A percentile compares a stretch with the other conserved stretches of the same genome.
These are phyloP conservation scores for Phaeosphaeriaceae sp. DNA, from an alignment of 2,329 filamentous ascomycete species.

Conservation along the genomic window DNA sequence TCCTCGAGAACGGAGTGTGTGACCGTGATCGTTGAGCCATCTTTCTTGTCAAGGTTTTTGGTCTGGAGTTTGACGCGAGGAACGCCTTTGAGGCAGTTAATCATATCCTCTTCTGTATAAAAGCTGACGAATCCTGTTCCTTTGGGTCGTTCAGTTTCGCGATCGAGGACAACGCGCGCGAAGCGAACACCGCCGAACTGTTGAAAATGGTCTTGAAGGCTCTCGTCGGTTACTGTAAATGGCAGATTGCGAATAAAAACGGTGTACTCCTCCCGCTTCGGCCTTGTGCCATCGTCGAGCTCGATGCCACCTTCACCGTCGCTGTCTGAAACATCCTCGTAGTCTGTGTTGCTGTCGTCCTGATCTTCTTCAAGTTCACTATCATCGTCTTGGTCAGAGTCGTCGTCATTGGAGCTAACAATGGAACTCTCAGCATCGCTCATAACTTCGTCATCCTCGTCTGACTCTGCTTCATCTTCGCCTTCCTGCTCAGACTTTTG, in stretches of 20 bases:
- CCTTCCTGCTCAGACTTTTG: conserved; percentile 53
- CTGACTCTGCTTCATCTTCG: conserved; percentile 49
- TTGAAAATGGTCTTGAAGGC: conserved; percentile 83
- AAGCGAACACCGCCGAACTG: conserved; percentile 89
- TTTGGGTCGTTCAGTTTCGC: conserved; percentile 80
- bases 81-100: conserved; percentile 75
- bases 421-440: conserved; percentile 47
- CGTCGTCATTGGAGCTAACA: conserved; percentile 48
- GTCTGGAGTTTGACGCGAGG: conserved; percentile 58
- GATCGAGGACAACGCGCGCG: conserved; percentile 88
- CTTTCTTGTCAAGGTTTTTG: conserved; percentile 43
- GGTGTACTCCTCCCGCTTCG: conserved; percentile 72
- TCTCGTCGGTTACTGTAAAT: conserved; percentile 83
- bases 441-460: conserved; percentile 49
- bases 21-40: conserved; percentile 43
- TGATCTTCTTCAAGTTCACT: conserved; percentile 43
- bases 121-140: conserved; percentile 98
- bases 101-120: conserved; percentile 75
- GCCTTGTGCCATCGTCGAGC: conserved; percentile 33
- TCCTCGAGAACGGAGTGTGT: conserved; percentile 84
- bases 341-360: conserved; percentile 52
- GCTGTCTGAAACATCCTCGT: conserved; percentile 39
- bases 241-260: conserved; percentile 94
- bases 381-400: conserved; percentile 47
- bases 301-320: conserved; percentile 51